Percentiles rank a stretch among this genome's conserved stretches.
These are phyloP conservation scores for Suhomyces emberorum DNA, from an alignment of 805 yeast genomes.

Conservation along the genomic window DNA sequence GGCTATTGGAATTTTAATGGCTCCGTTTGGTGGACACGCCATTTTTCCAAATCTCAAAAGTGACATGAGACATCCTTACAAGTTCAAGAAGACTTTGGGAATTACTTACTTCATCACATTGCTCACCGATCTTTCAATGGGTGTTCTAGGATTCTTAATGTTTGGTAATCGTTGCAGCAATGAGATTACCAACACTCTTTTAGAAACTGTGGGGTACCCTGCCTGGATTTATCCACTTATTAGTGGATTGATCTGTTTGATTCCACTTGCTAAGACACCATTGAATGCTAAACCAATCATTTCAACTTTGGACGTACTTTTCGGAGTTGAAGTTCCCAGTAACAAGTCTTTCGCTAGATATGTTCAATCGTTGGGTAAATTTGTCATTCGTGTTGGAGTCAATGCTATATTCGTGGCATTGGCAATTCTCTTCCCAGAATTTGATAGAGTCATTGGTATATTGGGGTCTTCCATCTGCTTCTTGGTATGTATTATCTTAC, in stretches of 20 bases:
- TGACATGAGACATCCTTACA: slow-evolving; percentile 70
- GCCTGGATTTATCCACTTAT: slow-evolving; percentile 39
- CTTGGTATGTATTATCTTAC: slow-evolving; percentile 38
- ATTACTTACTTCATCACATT: slow-evolving; percentile 59
- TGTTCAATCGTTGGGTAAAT: slow-evolving; percentile 4
- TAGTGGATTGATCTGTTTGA: slow-evolving; percentile 33
- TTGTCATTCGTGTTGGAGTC: slow-evolving; percentile 21
- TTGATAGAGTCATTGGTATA: slow-evolving; percentile 40
- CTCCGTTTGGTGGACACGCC: slow-evolving; percentile 86
- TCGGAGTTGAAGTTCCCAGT: slow-evolving; percentile 13
- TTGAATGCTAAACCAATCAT: slow-evolving; percentile 38
- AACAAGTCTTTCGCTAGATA: neutral
- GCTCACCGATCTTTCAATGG: slow-evolving; percentile 58
- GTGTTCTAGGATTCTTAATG: slow-evolving; percentile 70
- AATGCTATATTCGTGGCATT: slow-evolving; percentile 18
- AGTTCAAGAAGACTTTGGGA: slow-evolving; percentile 51
- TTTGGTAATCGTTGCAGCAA: slow-evolving; percentile 68
- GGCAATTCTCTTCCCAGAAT: slow-evolving; percentile 33
- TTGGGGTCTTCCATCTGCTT: slow-evolving; percentile 42
- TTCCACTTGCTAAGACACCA: slow-evolving; percentile 42
- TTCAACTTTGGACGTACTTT: slow-evolving; percentile 32
- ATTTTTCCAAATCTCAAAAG: slow-evolving; percentile 73
- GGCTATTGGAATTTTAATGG: slow-evolving; percentile 62
- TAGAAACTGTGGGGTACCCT: slow-evolving; percentile 69
- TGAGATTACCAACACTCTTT: slow-evolving; percentile 73